Conservation (phyloP, 106 monocot genomes). For the Gastrodia elata region DNA sequence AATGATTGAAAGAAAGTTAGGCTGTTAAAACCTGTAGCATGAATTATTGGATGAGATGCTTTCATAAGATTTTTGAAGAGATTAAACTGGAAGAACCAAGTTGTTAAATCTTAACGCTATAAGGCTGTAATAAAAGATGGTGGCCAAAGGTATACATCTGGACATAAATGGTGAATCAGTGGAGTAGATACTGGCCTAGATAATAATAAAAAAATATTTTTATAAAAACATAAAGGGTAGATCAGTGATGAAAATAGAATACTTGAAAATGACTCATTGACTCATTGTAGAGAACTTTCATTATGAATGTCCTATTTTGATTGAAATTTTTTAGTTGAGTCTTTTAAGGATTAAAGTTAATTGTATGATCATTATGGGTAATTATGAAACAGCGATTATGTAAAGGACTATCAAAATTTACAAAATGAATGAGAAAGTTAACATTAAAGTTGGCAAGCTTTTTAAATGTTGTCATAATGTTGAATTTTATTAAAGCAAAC, state of each 20-base stretch:
- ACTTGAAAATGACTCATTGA: background rate
- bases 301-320: background rate
- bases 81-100: background rate
- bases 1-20: background rate
- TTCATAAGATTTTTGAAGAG: background rate
- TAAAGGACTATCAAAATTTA: background rate
- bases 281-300: background rate
- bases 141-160: background rate
- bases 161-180: too few species aligned
- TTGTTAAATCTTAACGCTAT: background rate
- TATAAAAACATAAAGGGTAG: background rate
- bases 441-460: background rate
- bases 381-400: background rate
- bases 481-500: background rate
- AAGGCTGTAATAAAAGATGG: background rate
- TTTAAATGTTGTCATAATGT: background rate
- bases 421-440: background rate
- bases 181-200: background rate
- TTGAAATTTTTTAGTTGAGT: background rate
- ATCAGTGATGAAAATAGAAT: background rate
- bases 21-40: background rate
- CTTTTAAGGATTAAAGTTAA: background rate
- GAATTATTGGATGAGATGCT: background rate
- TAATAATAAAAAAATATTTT: background rate
- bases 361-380: background rate